phyloP scores from a whole-genome alignment of 2,329 filamentous ascomycete species.

The Ophiocordyceps camponoti-floridani region DNA sequence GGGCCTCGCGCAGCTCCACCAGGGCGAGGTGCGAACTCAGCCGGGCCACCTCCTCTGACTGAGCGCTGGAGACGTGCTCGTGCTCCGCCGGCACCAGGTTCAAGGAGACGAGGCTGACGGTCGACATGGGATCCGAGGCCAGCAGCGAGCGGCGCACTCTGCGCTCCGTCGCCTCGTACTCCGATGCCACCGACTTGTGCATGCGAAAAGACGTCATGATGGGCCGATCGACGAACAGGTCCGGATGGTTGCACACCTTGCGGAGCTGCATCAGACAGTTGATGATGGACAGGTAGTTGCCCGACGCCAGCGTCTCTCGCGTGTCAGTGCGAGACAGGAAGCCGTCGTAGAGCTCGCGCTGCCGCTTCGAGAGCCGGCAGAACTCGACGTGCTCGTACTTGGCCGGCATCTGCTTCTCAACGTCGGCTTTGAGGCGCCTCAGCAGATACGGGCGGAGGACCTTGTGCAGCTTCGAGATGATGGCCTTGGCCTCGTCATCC shows the following conservation, averaged over 20 bases:
- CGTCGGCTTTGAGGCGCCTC: slow-evolving; percentile 81
- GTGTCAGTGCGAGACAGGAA: slow-evolving; percentile 87
- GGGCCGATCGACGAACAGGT: slow-evolving; percentile 86
- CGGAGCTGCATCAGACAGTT: slow-evolving; percentile 95
- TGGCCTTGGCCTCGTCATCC: slow-evolving; percentile 81
- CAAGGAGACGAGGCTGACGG: slow-evolving; percentile 56
- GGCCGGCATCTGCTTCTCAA: slow-evolving; percentile 96
- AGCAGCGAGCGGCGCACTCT: slow-evolving; percentile 50
- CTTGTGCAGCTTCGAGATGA: slow-evolving; percentile 86
- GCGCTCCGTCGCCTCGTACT: slow-evolving; percentile 56
- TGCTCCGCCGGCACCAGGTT: slow-evolving; percentile 59
- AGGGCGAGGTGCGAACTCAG: slow-evolving; percentile 54
- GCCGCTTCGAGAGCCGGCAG: slow-evolving; percentile 85
- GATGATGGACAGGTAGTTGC: slow-evolving; percentile 95
- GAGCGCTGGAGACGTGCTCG: slow-evolving; percentile 41
- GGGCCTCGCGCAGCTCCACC: slow-evolving; percentile 52
- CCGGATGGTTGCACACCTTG: slow-evolving; percentile 96
- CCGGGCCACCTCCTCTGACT: slow-evolving; percentile 38
- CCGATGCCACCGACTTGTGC: slow-evolving; percentile 56
- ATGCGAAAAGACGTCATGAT: slow-evolving; percentile 97
- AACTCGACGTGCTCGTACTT: slow-evolving; percentile 97
- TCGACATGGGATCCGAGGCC: slow-evolving; percentile 40
- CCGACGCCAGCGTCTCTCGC: slow-evolving; percentile 70
- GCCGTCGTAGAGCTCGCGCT: slow-evolving; percentile 89
- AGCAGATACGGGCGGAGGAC: slow-evolving; percentile 84